phyloP scores from a whole-genome alignment of 176 grass and related monocot genomes.

The Eremochloa ophiuroides region DNA sequence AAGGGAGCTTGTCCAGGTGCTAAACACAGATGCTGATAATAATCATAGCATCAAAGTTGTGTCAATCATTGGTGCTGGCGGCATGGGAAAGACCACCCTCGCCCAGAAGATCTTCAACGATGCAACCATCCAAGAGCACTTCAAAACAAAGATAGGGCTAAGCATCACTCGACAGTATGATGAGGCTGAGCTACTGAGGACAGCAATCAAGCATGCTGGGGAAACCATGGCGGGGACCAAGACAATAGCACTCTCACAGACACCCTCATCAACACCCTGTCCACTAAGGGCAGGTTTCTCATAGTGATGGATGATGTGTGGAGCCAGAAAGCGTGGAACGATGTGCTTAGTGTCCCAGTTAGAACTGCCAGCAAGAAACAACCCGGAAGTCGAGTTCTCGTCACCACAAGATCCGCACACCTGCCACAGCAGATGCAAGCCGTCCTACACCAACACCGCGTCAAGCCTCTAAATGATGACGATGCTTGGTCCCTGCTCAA shows the following conservation, averaged over 20 bases:
- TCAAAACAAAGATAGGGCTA: neutral
- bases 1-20: neutral
- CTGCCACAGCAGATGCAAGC: no score
- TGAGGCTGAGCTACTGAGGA: neutral
- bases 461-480: no score
- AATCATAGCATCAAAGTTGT: neutral
- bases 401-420: no score
- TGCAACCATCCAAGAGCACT: neutral
- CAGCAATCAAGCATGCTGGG: neutral
- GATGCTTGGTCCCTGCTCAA: no score
- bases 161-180: neutral
- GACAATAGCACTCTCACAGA: neutral
- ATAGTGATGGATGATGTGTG: no score
- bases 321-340: no score
- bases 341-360: no score
- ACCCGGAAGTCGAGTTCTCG: no score
- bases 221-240: neutral
- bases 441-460: no score
- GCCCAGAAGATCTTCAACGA: neutral
- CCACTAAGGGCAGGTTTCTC: neutral
- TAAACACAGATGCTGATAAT: neutral
- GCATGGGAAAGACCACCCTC: conserved; percentile 7
- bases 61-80: neutral
- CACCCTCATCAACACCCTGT: neutral
- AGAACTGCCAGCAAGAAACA: no score